Percentiles rank a stretch among this genome's conserved stretches.
phyloP scores from a whole-genome alignment of 495 filamentous ascomycete genomes.

The Podospora pseudocomata region DNA sequence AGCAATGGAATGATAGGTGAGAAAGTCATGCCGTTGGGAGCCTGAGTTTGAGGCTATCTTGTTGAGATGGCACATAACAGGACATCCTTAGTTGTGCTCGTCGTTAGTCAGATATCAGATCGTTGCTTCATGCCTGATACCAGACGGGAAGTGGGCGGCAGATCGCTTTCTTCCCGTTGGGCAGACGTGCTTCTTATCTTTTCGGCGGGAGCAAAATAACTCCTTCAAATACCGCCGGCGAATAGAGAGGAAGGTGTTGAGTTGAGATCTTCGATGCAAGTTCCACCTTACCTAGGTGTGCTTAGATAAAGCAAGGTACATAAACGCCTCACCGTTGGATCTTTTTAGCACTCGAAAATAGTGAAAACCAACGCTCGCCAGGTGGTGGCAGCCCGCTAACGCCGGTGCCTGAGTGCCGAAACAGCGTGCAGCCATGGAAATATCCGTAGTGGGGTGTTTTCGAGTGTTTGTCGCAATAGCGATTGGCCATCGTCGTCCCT shows the following conservation, averaged over 20 bases:
- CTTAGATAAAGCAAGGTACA: not conserved
- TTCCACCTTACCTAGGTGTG: not conserved
- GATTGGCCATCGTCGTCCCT: not conserved
- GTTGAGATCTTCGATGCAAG: not conserved
- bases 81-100: not conserved
- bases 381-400: constrained; percentile 1
- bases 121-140: not conserved
- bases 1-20: not conserved
- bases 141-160: not conserved
- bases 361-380: not conserved
- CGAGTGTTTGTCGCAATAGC: not conserved
- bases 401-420: constrained; percentile 1
- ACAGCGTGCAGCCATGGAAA: not conserved
- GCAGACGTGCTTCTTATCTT: not conserved
- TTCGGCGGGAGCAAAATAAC: too few species aligned
- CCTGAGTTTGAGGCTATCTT: not conserved
- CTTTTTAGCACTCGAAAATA: not conserved
- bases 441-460: not conserved
- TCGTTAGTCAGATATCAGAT: not conserved
- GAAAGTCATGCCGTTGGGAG: not conserved
- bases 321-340: not conserved
- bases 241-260: not conserved
- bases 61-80: not conserved
- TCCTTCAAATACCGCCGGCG: too few species aligned
- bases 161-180: not conserved